Evolutionary conservation across 2,329 filamentous ascomycete genomes (phyloP), one percentile per base, ranked within the genome.

Genomic region (Sporothrix humicola): DNA sequence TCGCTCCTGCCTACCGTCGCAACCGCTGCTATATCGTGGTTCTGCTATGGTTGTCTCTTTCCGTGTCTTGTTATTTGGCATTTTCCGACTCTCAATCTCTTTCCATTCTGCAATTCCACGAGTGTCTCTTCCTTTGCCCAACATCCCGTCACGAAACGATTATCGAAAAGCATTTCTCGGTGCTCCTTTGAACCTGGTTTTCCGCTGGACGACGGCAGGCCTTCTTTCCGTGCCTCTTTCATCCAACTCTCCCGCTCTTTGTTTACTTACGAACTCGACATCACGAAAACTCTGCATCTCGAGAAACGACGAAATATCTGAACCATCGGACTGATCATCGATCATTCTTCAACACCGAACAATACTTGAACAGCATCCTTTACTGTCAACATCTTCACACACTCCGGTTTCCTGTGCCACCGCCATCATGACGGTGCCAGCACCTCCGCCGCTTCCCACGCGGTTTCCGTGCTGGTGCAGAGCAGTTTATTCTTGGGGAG

Each of bases 401-500:
- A 13, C 69, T 7, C 13, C 8, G 48, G 26, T 26, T 20, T n/a
- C 37, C 7, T 48, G n/a, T 44, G 54, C 20, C 37, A 8, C 42
- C 42, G 54, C 54, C 71, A 72, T 17, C 48, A 75, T 75, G 74
- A 48, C 74, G 63, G 52, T 75, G 54, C 72, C 48, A 44, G 74
- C 69, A 54, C 74, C 74, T 88, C 74, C 74, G 31, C 74, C 74
- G 72, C 63, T 73, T 20, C 74, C 74, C 69, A 73, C 59, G 72
- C 74, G 69, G 69, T 75, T 73, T 52, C 74, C 74, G 58, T 75
- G 72, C 74, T 75, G 72, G 74, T 73, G 72, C 69, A 48, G 72
- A 46, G 72, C 74, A 13, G 74, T 75, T 48, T 97, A 97, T 82
- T 97, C 94, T 20, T 97, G 93, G 93, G 93, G 94, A 82, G 94